Conservation (phyloP, 768 basidiomycete genomes). For the Tubosaeta sp. region DNA sequence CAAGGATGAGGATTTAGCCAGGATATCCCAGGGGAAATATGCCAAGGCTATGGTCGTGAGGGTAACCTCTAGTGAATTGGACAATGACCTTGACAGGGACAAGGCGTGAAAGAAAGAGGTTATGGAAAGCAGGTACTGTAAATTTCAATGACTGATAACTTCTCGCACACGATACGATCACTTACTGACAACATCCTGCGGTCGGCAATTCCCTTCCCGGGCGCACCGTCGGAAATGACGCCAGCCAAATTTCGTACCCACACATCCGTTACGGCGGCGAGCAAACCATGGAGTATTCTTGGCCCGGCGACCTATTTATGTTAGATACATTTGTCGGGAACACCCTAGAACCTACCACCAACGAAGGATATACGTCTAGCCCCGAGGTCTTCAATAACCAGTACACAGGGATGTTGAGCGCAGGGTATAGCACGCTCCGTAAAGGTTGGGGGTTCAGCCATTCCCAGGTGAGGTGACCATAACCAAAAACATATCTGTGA, state of each 20-base stretch:
- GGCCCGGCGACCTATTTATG: constrained; percentile 63
- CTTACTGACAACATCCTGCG: constrained; percentile 57
- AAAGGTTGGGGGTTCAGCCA: constrained; percentile 73
- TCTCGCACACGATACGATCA: constrained; percentile 6
- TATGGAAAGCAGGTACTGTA: constrained; percentile 73
- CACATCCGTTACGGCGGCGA: constrained; percentile 81
- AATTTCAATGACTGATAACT: neutral
- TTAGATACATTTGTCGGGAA: constrained; percentile 1
- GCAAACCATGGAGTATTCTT: constrained; percentile 63
- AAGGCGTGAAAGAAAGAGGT: constrained; percentile 86
- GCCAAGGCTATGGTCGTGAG: constrained; percentile 74
- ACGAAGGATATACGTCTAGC: constrained; percentile 45
- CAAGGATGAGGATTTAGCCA: constrained; percentile 25
- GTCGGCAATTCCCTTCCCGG: constrained; percentile 23
- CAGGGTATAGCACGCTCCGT: constrained; percentile 78
- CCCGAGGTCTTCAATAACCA: constrained; percentile 56
- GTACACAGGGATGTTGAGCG: constrained; percentile 75
- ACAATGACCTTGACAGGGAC: constrained; percentile 80
- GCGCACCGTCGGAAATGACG: constrained; percentile 52
- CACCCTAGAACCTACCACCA: constrained; percentile 53
- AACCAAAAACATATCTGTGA: constrained; percentile 83
- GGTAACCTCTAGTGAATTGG: constrained; percentile 90
- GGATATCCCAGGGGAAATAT: constrained; percentile 69
- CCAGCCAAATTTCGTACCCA: constrained; percentile 61
- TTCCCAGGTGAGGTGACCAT: constrained; percentile 94